Conservation (phyloP, 2,329 filamentous ascomycete genomes). For the Cladosporium velox region DNA sequence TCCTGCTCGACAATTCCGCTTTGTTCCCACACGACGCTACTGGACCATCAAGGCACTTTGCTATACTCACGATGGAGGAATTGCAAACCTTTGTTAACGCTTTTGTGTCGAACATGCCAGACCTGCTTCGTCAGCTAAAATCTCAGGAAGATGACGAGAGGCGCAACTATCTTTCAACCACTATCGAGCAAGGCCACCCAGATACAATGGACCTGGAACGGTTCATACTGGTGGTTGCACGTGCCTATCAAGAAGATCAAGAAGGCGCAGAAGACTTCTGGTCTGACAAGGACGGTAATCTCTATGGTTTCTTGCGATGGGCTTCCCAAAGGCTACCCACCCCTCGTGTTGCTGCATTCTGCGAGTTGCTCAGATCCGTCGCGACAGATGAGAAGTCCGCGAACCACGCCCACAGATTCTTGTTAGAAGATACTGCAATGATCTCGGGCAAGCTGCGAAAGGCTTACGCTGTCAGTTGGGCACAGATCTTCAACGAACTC, state of each 20-base stretch:
- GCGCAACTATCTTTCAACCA: slow-evolving; percentile 46
- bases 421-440: slow-evolving; percentile 76
- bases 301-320: slow-evolving; percentile 95
- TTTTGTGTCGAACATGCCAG: slow-evolving; percentile 93
- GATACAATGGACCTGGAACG: slow-evolving; percentile 69
- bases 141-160: slow-evolving; percentile 88
- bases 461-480: slow-evolving; percentile 85
- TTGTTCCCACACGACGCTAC: slow-evolving; percentile 65
- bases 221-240: slow-evolving; percentile 89
- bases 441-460: slow-evolving; percentile 68
- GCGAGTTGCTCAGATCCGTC: slow-evolving; percentile 90
- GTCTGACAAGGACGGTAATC: slow-evolving; percentile 86
- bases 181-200: slow-evolving; percentile 33
- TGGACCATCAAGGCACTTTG: slow-evolving; percentile 72
- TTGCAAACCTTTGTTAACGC: slow-evolving; percentile 86
- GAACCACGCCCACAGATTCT: slow-evolving; percentile 80
- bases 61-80: slow-evolving; percentile 72
- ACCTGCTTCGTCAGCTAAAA: slow-evolving; percentile 82
- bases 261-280: slow-evolving; percentile 88
- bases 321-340: slow-evolving; percentile 93
- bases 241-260: slow-evolving; percentile 81
- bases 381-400: slow-evolving; percentile 82
- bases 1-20: slow-evolving; percentile 78
- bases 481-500: slow-evolving; percentile 88
- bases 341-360: slow-evolving; percentile 93